A percentile compares a stretch with the other conserved stretches of the same genome.
These are phyloP conservation scores for Trichoderma simmonsii DNA, from an alignment of 2,329 filamentous ascomycete species.

Conservation along the genomic window DNA sequence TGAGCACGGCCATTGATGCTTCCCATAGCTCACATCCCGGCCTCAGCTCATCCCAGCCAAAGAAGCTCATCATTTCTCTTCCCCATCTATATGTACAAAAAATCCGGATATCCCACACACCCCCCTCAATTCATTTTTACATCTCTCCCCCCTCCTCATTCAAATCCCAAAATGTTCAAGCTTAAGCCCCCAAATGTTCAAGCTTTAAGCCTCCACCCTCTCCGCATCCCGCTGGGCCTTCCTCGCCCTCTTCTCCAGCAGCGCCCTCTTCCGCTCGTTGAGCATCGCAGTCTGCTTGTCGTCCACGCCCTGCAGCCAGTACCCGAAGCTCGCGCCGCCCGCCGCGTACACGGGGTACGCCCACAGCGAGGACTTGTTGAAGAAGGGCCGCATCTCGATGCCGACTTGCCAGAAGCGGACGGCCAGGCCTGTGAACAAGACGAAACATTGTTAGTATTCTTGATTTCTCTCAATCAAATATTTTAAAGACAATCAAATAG, in stretches of 20 bases:
- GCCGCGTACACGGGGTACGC: conserved; percentile 86
- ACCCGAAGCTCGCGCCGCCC: conserved; percentile 87
- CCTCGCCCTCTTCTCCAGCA: conserved; percentile 87
- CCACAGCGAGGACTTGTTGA: conserved; percentile 81
- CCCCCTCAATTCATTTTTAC: neutral
- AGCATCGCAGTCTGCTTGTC: conserved; percentile 75
- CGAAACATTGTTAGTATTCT: neutral
- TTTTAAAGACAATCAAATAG: too few relatives aligned
- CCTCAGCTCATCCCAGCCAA: neutral
- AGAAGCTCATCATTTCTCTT: neutral
- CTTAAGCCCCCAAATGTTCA: neutral
- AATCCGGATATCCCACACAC: neutral
- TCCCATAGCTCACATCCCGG: neutral
- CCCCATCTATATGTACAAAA: conserved; percentile 4
- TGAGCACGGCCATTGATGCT: neutral
- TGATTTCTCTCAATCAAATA: too few relatives aligned
- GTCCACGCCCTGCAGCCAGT: conserved; percentile 93
- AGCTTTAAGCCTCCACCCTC: conserved; percentile 14
- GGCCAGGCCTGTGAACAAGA: conserved; percentile 66
- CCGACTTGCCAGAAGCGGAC: conserved; percentile 95
- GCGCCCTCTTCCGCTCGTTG: conserved; percentile 69
- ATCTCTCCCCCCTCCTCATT: neutral
- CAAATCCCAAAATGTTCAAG: neutral
- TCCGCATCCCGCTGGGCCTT: conserved; percentile 43
- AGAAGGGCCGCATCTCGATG: conserved; percentile 95